A percentile compares a stretch with the other conserved stretches of the same genome.
phyloP scores from a whole-genome alignment of 2,329 filamentous ascomycete species.

The Cadophora sp. region DNA sequence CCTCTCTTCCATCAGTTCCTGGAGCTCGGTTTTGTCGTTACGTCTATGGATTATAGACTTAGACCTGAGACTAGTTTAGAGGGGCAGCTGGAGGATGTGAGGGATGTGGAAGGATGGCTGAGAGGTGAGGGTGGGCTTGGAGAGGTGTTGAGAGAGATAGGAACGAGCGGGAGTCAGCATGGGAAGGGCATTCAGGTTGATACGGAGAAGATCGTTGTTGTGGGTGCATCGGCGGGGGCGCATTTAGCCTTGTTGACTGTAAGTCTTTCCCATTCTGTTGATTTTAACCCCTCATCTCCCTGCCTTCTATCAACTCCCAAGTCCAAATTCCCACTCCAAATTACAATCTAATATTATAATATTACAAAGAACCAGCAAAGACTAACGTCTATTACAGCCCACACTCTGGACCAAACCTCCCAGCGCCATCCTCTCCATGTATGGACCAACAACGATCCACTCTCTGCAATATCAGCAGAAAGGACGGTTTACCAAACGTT shows the following conservation, averaged over 20 bases:
- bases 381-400: constrained; percentile 19
- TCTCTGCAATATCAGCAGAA: constrained; percentile 17
- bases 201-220: constrained; percentile 27
- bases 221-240: constrained; percentile 31
- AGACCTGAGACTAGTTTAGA: constrained; percentile 29
- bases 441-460: constrained; percentile 30
- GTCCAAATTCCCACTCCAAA: too few species aligned
- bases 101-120: constrained; percentile 34
- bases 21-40: constrained; percentile 27
- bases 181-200: constrained; percentile 9
- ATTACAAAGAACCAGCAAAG: background rate
- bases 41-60: constrained; percentile 34
- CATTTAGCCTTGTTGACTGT: constrained; percentile 33
- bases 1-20: constrained; percentile 31
- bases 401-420: constrained; percentile 31
- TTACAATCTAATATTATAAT: too few species aligned
- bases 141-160: background rate
- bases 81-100: constrained; percentile 29
- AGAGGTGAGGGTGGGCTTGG: constrained; percentile 16
- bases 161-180: background rate
- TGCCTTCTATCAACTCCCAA: background rate
- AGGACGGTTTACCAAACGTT: constrained; percentile 21
- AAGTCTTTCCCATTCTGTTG: background rate
- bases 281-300: background rate
- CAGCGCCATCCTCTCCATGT: constrained; percentile 28